Conservation (phyloP, 2,329 filamentous ascomycete species). For the Tolypocladium album region DNA sequence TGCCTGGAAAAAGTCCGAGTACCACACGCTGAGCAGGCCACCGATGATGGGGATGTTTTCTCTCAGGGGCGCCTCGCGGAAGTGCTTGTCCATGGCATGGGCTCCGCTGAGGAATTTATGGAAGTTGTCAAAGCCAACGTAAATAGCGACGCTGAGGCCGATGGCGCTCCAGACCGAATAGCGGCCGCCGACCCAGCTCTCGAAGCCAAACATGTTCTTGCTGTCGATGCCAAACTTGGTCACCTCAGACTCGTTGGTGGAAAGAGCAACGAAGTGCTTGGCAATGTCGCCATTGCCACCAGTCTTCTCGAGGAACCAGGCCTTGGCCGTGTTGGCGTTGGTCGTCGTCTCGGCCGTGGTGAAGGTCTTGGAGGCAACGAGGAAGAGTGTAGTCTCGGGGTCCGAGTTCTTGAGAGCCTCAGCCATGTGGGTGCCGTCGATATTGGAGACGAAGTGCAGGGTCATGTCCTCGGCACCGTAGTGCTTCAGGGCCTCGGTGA, state of each 20-base stretch:
- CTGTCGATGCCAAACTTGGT: constrained; percentile 98
- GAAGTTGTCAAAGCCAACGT: constrained; percentile 97
- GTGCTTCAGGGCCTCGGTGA: constrained; percentile 91
- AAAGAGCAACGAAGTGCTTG: constrained; percentile 97
- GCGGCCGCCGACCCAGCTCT: constrained; percentile 94
- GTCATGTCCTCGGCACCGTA: constrained; percentile 81
- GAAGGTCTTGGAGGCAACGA: constrained; percentile 98
- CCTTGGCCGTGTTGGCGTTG: constrained; percentile 94
- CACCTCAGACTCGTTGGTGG: constrained; percentile 90
- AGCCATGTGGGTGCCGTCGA: constrained; percentile 94
- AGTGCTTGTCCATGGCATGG: constrained; percentile 98
- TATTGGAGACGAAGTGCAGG: constrained; percentile 98
- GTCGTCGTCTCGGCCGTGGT: constrained; percentile 95
- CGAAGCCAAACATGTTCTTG: constrained; percentile 99
- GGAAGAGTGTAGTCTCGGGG: constrained; percentile 97
- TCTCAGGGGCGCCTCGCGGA: constrained; percentile 79
- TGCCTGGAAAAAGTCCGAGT: constrained; percentile 96
- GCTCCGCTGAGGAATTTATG: constrained; percentile 89
- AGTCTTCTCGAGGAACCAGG: constrained; percentile 85
- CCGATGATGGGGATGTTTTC: constrained; percentile 91
- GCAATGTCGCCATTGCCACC: constrained; percentile 74
- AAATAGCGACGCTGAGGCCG: constrained; percentile 84
- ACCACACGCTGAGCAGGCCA: constrained; percentile 94
- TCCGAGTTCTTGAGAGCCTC: constrained; percentile 83
- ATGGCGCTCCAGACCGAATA: constrained; percentile 99